These are phyloP conservation scores for Sugiyamaella lignohabitans DNA, from an alignment of 805 yeast genomes.

Conservation along the genomic window DNA sequence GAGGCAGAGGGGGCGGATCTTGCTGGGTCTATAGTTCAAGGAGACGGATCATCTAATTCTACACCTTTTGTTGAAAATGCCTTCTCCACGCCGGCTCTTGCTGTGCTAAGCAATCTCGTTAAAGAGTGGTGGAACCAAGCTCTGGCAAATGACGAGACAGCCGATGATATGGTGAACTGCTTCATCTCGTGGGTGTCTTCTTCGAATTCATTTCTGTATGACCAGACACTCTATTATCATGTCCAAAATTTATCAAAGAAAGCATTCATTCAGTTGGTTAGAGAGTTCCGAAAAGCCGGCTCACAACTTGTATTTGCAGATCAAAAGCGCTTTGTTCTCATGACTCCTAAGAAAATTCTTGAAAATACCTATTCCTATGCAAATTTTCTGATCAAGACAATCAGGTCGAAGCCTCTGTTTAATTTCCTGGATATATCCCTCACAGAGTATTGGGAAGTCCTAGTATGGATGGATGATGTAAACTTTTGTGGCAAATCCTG, in stretches of 20 bases:
- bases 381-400: constrained; percentile 69
- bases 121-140: constrained; percentile 95
- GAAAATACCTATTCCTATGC: constrained; percentile 90
- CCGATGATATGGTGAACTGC: constrained; percentile 76
- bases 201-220: constrained; percentile 65
- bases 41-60: constrained; percentile 25
- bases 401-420: constrained; percentile 75
- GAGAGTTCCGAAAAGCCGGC: constrained; percentile 76
- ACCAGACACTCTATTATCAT: constrained; percentile 74
- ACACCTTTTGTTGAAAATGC: constrained; percentile 67
- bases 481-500: constrained; percentile 69
- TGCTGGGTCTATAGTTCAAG: constrained; percentile 42
- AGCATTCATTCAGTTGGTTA: constrained; percentile 69
- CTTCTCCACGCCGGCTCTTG: constrained; percentile 68
- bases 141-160: constrained; percentile 53
- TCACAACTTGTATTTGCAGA: constrained; percentile 74
- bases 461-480: constrained; percentile 90
- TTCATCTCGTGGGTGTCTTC: constrained; percentile 84
- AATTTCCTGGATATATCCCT: constrained; percentile 71
- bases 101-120: constrained; percentile 64
- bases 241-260: constrained; percentile 81
- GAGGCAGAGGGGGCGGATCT: constrained; percentile 84
- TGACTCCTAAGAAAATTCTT: constrained; percentile 69
- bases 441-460: constrained; percentile 80
- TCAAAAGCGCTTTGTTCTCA: constrained; percentile 63